Evolutionary conservation across 495 filamentous ascomycete species (phyloP), one percentile per base, ranked within the genome.

Genomic region (Hypoxylon rickii): DNA sequence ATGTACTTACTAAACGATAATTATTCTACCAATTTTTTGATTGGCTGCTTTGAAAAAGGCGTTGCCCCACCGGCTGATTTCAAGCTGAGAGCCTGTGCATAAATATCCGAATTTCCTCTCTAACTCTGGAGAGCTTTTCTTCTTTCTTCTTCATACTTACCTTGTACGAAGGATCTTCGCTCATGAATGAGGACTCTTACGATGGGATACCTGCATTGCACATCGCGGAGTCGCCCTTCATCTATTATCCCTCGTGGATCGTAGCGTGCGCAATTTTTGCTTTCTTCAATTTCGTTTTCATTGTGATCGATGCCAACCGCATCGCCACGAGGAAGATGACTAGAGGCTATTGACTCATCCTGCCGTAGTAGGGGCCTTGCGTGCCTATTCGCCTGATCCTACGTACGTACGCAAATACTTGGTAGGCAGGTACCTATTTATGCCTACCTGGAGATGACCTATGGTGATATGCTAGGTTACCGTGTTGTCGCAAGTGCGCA

Each of bases 171-270:
- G 73, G 71, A 69, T 75, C 69, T 75, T 73, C 50, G 84, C 74
- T 87, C 84, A 86, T 70, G 74, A 81, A 79, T 76, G 72, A 76
- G 70, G 79, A 69, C 66, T 70, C 74, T 76, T 76, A 84, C 76
- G 72, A 69, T 72, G 78, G 78, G 77, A 83, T 80, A 74, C 83
- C 84, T 88, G 81, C 85, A 89, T 89, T 87, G 83, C 85, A 89
- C 85, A 87, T 57, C 84, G 85, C 77, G 86, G 85, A 73, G 83
- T 76, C 81, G 76, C 80, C 77, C 72, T 77, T 70, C 72, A 79
- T 83, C 82, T 79, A 85, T 79, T 81, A 80, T 82, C 78, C 75
- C 86, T 82, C 81, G 84, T 55, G 85, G 82, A 80, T 80, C 81
- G 79, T 84, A 77, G 79, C 45, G 57, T 49, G 42, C 56, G 61